A percentile compares a stretch with the other conserved stretches of the same genome.
Conservation (phyloP, 176 grass and related monocot species). For the Oropetium thomaeum region DNA sequence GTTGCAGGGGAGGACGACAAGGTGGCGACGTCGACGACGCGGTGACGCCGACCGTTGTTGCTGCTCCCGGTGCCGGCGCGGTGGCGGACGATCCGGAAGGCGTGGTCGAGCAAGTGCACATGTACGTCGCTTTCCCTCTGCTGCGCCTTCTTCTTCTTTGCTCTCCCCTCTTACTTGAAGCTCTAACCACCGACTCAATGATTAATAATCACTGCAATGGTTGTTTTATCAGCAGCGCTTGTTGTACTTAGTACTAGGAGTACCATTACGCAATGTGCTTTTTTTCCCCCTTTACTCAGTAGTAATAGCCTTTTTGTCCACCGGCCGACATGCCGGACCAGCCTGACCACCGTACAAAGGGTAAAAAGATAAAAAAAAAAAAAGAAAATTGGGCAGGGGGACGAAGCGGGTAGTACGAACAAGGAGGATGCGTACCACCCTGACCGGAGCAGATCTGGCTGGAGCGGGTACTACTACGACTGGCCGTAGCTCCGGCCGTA, state of each 20-base stretch:
- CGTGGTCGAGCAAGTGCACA: slow-evolving; percentile 60
- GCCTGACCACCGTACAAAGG: not conserved
- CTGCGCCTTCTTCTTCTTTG: too few species aligned
- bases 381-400: not conserved
- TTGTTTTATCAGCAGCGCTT: not conserved
- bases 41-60: slow-evolving; percentile 2
- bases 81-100: slow-evolving; percentile 82
- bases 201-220: not conserved
- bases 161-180: too few species aligned
- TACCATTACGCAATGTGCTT: not conserved
- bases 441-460: slow-evolving; percentile 28
- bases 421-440: not conserved
- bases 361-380: not conserved
- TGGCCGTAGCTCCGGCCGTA: not conserved
- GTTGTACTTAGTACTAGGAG: too few species aligned
- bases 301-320: slow-evolving; percentile 12
- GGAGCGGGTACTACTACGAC: not conserved
- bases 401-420: not conserved
- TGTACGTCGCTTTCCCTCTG: slow-evolving; percentile 47
- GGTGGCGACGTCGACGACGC: not conserved
- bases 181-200: too few species aligned
- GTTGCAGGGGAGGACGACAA: slow-evolving; percentile 1
- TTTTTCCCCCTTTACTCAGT: not conserved
- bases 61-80: too few species aligned
- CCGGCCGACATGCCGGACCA: not conserved